Conservation (phyloP, 73 alveolate species). For the Paramecium caudatum region DNA sequence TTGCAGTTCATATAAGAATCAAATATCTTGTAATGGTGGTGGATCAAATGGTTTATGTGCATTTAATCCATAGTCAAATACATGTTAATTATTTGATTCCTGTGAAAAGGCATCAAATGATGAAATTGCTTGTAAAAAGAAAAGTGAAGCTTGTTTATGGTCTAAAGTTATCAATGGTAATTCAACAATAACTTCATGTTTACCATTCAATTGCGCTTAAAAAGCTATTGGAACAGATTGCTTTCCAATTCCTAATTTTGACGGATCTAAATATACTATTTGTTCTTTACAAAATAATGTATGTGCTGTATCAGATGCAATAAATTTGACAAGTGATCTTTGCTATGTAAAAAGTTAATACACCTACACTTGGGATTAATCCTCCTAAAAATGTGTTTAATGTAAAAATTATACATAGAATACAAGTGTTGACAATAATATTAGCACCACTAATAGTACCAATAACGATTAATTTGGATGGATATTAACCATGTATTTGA, state of each 20-base stretch:
- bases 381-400: conserved; percentile 17
- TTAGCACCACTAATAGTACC: too few relatives aligned
- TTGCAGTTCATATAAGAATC: background rate
- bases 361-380: background rate
- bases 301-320: background rate
- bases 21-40: background rate
- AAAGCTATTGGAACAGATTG: conserved; percentile 35
- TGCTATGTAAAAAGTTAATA: background rate
- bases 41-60: conserved; percentile 29
- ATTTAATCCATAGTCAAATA: conserved; percentile 15
- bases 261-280: background rate
- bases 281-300: background rate
- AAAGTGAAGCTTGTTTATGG: background rate
- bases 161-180: too few relatives aligned
- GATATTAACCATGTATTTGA: too few relatives aligned
- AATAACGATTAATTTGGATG: too few relatives aligned
- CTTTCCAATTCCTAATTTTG: conserved; percentile 27
- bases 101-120: conserved; percentile 14
- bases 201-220: background rate
- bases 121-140: conserved; percentile 5
- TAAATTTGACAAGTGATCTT: too few relatives aligned
- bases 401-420: background rate
- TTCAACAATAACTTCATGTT: conserved; percentile 32
- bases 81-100: background rate
- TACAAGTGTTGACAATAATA: too few relatives aligned